Percentiles rank a stretch among this genome's conserved stretches.
These are phyloP conservation scores for Collybia sordida DNA, from an alignment of 768 basidiomycete species.

Conservation along the genomic window DNA sequence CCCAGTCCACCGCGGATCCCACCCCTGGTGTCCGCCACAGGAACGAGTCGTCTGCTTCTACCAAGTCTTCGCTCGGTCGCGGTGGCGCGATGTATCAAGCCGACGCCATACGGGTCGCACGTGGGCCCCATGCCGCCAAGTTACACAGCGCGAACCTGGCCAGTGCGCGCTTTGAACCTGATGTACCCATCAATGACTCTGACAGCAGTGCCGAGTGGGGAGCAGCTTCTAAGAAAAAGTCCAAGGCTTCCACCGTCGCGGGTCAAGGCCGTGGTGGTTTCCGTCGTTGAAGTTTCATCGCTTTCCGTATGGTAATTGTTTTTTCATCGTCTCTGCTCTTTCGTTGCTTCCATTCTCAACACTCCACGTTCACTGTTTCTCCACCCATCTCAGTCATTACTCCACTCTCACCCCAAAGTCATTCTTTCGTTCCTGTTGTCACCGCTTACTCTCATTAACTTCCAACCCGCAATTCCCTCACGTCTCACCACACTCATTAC, in stretches of 20 bases:
- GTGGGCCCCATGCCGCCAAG: slow-evolving; percentile 12
- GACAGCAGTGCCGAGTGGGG: slow-evolving; percentile 7
- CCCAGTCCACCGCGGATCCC: neutral
- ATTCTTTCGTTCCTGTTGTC: neutral
- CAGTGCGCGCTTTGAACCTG: slow-evolving; percentile 1
- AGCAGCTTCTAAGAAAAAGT: neutral
- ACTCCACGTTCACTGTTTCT: neutral
- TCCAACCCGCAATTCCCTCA: neutral
- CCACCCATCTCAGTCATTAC: neutral
- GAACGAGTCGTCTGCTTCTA: slow-evolving; percentile 14
- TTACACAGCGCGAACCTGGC: slow-evolving; percentile 5
- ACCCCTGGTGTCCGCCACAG: slow-evolving; percentile 5
- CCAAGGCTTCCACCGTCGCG: slow-evolving; percentile 10
- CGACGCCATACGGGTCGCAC: slow-evolving; percentile 7
- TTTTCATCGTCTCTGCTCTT: neutral
- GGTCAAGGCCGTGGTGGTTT: slow-evolving; percentile 8
- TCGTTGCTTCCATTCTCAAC: neutral
- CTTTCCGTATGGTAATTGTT: neutral
- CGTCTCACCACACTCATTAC: neutral
- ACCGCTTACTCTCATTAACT: neutral
- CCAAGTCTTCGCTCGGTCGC: slow-evolving; percentile 9
- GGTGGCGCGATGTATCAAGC: slow-evolving; percentile 1
- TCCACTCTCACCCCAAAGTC: neutral
- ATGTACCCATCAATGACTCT: slow-evolving; percentile 7
- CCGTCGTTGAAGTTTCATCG: slow-evolving; percentile 4